These are phyloP conservation scores for Cyclaneusma minus DNA, from an alignment of 2,329 filamentous ascomycete genomes.

Conservation along the genomic window DNA sequence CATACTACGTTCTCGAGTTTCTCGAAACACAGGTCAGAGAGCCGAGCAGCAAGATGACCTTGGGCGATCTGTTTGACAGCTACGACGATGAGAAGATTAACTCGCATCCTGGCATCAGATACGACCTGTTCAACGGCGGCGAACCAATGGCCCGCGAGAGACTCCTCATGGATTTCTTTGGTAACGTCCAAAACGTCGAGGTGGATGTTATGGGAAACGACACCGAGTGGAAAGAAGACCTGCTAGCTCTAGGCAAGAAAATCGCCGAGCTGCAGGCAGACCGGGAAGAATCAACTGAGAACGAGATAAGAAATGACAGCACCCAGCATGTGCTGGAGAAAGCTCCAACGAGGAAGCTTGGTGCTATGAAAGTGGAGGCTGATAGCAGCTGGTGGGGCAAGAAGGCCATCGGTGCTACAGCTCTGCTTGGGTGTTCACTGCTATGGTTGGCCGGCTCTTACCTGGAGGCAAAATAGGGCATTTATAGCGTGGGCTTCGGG, in stretches of 20 bases:
- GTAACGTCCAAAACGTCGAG: conserved; percentile 94
- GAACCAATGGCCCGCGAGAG: conserved; percentile 62
- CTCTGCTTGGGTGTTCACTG: conserved; percentile 42
- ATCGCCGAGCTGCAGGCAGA: conserved; percentile 35
- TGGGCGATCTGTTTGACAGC: conserved; percentile 90
- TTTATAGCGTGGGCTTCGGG: too few species aligned
- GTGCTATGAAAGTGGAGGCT: conserved; percentile 43
- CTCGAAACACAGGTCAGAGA: conserved; percentile 81
- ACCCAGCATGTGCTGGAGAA: conserved; percentile 13
- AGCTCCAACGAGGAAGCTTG: conserved; percentile 21
- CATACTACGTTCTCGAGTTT: conserved; percentile 96
- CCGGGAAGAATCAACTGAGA: conserved; percentile 27
- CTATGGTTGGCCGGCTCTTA: conserved; percentile 43
- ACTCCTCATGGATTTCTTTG: conserved; percentile 91
- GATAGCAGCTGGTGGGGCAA: conserved; percentile 54
- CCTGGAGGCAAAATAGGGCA: conserved; percentile 21
- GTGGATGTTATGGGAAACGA: conserved; percentile 45
- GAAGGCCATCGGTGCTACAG: conserved; percentile 45
- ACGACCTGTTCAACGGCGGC: conserved; percentile 86
- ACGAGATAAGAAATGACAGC: conserved; percentile 19
- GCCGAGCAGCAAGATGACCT: conserved; percentile 70
- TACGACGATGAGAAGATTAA: conserved; percentile 94
- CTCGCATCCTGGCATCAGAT: conserved; percentile 77
- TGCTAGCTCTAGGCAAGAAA: conserved; percentile 58
- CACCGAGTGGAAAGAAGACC: conserved; percentile 51